Evolutionary conservation across 2,329 filamentous ascomycete genomes (phyloP).

Genomic region (Ophiosphaerella korrae): DNA sequence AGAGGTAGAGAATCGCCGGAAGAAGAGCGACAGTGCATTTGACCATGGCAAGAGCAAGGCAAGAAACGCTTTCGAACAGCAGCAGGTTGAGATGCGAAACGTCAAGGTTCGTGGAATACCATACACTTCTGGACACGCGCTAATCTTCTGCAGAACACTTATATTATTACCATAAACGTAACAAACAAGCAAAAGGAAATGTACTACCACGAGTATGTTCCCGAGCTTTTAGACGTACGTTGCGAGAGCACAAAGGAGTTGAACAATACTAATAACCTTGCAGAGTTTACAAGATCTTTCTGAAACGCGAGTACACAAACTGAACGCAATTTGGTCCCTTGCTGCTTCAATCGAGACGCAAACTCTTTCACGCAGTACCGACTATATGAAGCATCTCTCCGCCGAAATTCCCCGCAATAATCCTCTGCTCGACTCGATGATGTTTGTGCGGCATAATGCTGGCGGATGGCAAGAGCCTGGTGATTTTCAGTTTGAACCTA

Average conservation of each 20-base stretch:
- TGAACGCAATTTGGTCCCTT: constrained; percentile 84
- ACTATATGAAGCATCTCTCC: constrained; percentile 72
- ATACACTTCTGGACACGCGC: constrained; percentile 3
- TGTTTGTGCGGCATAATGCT: constrained; percentile 95
- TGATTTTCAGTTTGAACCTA: constrained; percentile 88
- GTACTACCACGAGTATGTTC: constrained; percentile 96
- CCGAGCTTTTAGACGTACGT: constrained; percentile 83
- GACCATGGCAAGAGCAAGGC: constrained; percentile 86
- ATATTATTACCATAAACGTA: constrained; percentile 92
- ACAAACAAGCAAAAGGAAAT: constrained; percentile 97
- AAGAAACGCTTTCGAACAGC: constrained; percentile 88
- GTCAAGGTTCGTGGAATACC: constrained; percentile 61
- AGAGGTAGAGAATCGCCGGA: constrained; percentile 90
- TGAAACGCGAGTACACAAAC: constrained; percentile 80
- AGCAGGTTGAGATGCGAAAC: constrained; percentile 94
- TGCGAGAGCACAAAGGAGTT: not conserved
- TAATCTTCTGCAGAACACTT: constrained; percentile 71
- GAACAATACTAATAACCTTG: constrained; percentile 7
- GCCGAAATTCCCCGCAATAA: constrained; percentile 86
- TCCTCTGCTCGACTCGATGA: constrained; percentile 90
- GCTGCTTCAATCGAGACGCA: constrained; percentile 79
- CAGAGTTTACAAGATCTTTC: constrained; percentile 84
- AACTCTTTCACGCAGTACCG: constrained; percentile 75
- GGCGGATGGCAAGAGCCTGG: constrained; percentile 79
- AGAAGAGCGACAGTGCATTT: constrained; percentile 93